Percentiles rank a stretch among this genome's conserved stretches.
These are phyloP conservation scores for Spinacia oleracea DNA, from an alignment of 179 eudicot genomes.

Conservation along the genomic window DNA sequence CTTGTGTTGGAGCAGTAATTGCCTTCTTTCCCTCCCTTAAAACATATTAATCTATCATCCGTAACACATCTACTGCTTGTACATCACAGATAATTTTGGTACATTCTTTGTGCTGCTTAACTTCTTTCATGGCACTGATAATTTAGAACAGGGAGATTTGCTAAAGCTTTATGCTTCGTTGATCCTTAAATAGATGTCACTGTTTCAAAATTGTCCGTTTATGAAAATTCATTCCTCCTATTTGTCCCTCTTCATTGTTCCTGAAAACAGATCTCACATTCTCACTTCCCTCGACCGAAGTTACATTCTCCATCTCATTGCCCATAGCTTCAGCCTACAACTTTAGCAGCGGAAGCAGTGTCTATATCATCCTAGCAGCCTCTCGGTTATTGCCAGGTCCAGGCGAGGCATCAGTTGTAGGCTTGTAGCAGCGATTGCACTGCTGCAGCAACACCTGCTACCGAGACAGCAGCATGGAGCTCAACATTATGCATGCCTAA, in stretches of 20 bases:
- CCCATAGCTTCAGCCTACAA: conserved; percentile 73
- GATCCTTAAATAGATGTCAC: conserved; percentile 4
- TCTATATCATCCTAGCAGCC: conserved; percentile 75
- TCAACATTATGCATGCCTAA: conserved; percentile 71
- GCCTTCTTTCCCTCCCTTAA: background rate
- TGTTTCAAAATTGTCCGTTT: background rate
- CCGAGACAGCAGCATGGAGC: conserved; percentile 81
- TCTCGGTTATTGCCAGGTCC: conserved; percentile 59
- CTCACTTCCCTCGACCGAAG: conserved; percentile 47
- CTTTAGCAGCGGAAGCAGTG: conserved; percentile 91
- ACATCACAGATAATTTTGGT: background rate
- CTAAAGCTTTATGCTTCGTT: background rate
- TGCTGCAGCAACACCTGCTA: conserved; percentile 84
- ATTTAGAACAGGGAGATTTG: background rate
- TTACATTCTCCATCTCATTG: conserved; percentile 71
- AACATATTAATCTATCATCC: background rate
- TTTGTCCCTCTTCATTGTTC: background rate
- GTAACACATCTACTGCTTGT: background rate
- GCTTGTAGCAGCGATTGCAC: conserved; percentile 31
- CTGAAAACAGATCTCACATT: background rate
- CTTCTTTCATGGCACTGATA: background rate
- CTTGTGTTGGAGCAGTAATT: background rate
- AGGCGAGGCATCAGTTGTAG: conserved; percentile 75
- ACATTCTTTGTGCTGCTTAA: background rate
- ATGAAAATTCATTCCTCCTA: background rate